phyloP scores from a whole-genome alignment of 2,329 filamentous ascomycete genomes.

The Fusarium sp. region DNA sequence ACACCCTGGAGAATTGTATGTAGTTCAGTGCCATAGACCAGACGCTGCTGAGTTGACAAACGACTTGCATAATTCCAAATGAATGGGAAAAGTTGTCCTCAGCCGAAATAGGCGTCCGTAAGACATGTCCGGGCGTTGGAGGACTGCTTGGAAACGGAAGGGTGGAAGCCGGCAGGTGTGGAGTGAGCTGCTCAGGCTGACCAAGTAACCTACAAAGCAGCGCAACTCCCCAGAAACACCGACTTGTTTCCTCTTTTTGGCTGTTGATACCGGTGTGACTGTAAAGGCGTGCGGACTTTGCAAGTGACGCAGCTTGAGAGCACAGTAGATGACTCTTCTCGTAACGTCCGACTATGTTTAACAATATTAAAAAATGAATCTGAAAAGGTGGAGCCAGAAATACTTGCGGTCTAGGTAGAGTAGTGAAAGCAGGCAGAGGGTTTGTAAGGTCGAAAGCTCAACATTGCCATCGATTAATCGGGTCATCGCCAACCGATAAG shows the following conservation, averaged over 20 bases:
- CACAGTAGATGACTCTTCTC: neutral
- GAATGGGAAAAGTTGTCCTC: neutral
- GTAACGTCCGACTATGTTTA: neutral
- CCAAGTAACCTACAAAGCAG: slow-evolving; percentile 1
- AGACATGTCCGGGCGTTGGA: neutral
- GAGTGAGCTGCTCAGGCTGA: neutral
- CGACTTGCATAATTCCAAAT: slow-evolving; percentile 1
- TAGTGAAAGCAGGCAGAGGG: slow-evolving; percentile 1
- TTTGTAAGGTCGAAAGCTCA: slow-evolving; percentile 9
- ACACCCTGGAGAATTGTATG: neutral
- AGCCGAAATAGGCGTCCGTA: neutral
- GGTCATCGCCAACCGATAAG: neutral
- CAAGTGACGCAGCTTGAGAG: neutral
- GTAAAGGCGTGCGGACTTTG: neutral
- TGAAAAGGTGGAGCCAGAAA: neutral
- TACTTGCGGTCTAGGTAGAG: neutral
- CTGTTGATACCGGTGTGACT: neutral
- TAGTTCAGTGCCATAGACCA: slow-evolving; percentile 1
- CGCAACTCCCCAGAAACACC: slow-evolving; percentile 1
- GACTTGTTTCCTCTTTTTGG: neutral
- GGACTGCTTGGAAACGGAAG: neutral
- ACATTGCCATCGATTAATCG: neutral
- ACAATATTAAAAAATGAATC: neutral
- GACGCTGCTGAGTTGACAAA: neutral
- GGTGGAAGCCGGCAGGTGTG: neutral